These are phyloP conservation scores for Pleurotus tuoliensis DNA, from an alignment of 768 basidiomycete species.

Conservation along the genomic window DNA sequence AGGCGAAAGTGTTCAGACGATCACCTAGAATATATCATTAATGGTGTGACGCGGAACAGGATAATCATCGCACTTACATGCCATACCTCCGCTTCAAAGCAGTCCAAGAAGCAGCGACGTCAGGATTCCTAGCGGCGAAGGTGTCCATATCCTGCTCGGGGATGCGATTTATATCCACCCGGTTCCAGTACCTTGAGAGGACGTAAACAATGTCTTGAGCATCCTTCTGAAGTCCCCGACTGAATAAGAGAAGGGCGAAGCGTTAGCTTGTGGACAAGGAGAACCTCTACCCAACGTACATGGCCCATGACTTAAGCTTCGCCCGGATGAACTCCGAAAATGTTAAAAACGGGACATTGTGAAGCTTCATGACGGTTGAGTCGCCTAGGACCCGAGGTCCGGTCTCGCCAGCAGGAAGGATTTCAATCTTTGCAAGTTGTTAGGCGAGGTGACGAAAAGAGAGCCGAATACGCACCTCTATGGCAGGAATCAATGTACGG, in stretches of 20 bases:
- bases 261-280: constrained; percentile 8
- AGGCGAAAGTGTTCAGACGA: neutral
- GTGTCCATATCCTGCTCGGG: constrained; percentile 82
- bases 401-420: constrained; percentile 75
- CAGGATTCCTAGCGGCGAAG: constrained; percentile 57
- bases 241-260: constrained; percentile 26
- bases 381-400: constrained; percentile 73
- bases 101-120: constrained; percentile 69
- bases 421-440: constrained; percentile 59
- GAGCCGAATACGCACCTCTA: constrained; percentile 52
- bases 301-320: constrained; percentile 79
- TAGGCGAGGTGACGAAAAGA: constrained; percentile 5
- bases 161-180: constrained; percentile 82
- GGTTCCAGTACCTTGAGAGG: constrained; percentile 74
- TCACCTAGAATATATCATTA: neutral
- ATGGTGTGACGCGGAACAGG: neutral
- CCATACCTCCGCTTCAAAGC: constrained; percentile 75
- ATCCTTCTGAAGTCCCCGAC: constrained; percentile 67
- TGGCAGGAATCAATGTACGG: constrained; percentile 68
- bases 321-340: constrained; percentile 83
- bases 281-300: constrained; percentile 43
- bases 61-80: constrained; percentile 30
- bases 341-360: constrained; percentile 76
- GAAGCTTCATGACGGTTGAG: constrained; percentile 63
- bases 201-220: constrained; percentile 75